Percentiles rank a stretch among this genome's conserved stretches.
These are phyloP conservation scores for Forsythia viridissima DNA, from an alignment of 257 asterid species.

Conservation along the genomic window DNA sequence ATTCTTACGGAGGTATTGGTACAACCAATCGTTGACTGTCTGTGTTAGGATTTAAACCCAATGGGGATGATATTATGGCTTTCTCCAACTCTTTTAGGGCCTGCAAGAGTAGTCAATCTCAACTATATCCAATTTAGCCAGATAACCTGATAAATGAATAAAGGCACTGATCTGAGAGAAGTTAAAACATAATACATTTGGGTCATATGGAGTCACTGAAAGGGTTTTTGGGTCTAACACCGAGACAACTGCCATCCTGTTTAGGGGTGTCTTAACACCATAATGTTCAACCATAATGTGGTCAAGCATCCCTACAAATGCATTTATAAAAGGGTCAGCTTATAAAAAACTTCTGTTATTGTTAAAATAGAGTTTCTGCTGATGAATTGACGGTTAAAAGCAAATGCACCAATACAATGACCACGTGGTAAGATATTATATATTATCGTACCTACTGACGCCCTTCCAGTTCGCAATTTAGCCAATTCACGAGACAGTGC, in stretches of 20 bases:
- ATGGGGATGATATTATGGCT: conserved; percentile 80
- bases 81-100: conserved; percentile 86
- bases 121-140: background rate
- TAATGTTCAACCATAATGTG: conserved; percentile 84
- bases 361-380: background rate
- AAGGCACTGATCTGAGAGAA: conserved; percentile 8
- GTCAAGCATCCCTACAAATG: conserved; percentile 83
- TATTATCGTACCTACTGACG: conserved; percentile 60
- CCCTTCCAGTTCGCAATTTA: conserved; percentile 90
- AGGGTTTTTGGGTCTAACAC: conserved; percentile 87
- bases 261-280: conserved; percentile 74
- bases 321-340: background rate
- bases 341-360: background rate
- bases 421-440: background rate
- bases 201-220: conserved; percentile 80
- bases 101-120: conserved; percentile 42
- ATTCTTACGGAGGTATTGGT: conserved; percentile 90
- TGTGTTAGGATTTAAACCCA: conserved; percentile 85
- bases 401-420: background rate
- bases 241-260: conserved; percentile 88
- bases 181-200: conserved; percentile 57
- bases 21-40: conserved; percentile 72
- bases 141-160: background rate
- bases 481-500: conserved; percentile 81
- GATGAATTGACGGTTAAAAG: background rate